phyloP scores from a whole-genome alignment of 2,329 filamentous ascomycete species.

The Cladosporium sp. region DNA sequence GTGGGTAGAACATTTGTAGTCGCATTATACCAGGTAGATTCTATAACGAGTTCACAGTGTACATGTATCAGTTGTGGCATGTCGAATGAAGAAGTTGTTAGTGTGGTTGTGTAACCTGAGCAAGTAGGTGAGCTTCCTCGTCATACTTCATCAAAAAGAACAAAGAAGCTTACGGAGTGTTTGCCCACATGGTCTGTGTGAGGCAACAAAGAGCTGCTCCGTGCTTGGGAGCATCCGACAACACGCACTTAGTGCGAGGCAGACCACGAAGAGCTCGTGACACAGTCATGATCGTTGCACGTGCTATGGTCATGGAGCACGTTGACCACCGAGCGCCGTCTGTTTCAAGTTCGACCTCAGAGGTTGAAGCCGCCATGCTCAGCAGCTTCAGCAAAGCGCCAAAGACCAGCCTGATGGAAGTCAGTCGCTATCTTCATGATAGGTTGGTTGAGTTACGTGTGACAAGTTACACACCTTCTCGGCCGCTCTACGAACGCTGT shows the following conservation, averaged over 20 bases:
- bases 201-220: not conserved
- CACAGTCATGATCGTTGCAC: not conserved
- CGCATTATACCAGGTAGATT: too few species aligned
- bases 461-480: slow-evolving; percentile 30
- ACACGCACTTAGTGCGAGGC: not conserved
- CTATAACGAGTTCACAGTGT: not conserved
- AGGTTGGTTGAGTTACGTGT: not conserved
- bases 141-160: not conserved
- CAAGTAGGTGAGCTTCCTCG: not conserved
- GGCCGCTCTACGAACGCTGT: slow-evolving; percentile 62
- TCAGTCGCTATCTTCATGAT: not conserved
- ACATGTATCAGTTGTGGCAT: not conserved
- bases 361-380: slow-evolving; percentile 55
- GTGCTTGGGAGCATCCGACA: not conserved
- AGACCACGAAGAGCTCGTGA: not conserved
- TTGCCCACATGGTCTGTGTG: not conserved
- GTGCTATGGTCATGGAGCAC: not conserved
- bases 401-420: slow-evolving; percentile 60
- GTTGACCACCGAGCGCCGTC: not conserved
- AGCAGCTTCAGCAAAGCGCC: slow-evolving; percentile 69
- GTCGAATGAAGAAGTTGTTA: not conserved
- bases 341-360: slow-evolving; percentile 14
- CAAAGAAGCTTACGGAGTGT: not conserved
- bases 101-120: not conserved
- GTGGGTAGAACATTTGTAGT: too few species aligned